Evolutionary conservation across 257 asterid species (phyloP).

Genomic region (Ocimum tenuiflorum): DNA sequence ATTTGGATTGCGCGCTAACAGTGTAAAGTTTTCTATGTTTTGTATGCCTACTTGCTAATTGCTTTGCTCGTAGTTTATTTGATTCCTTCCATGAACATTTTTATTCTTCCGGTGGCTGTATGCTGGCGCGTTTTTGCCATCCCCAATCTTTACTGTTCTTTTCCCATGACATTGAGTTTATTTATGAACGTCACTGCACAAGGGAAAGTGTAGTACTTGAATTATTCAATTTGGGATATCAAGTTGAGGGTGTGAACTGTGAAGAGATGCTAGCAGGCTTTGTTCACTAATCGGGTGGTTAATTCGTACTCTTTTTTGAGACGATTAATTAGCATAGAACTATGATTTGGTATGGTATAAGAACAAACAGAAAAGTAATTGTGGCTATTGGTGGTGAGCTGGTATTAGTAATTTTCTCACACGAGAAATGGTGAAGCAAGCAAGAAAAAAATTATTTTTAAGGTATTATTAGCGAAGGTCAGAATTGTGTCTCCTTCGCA

Average conservation of each 20-base stretch:
- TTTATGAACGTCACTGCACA: not conserved
- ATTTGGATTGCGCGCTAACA: constrained; percentile 9
- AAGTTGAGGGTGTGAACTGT: not conserved
- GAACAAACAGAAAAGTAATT: not conserved
- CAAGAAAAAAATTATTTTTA: not conserved
- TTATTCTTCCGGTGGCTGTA: not conserved
- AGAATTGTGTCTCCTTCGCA: not conserved
- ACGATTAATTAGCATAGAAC: not conserved
- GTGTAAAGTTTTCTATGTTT: not conserved
- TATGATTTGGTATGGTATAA: not conserved
- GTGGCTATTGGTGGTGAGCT: not conserved
- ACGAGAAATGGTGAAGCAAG: not conserved
- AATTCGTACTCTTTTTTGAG: not conserved
- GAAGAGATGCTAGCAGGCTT: not conserved
- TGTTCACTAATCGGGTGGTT: not conserved
- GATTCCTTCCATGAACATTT: not conserved
- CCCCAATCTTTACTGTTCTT: not conserved
- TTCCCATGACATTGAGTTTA: not conserved
- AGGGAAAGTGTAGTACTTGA: not conserved
- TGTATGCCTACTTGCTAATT: not conserved
- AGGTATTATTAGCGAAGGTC: not conserved
- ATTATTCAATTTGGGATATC: not conserved
- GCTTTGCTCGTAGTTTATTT: constrained; percentile 2
- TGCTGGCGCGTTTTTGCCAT: not conserved
- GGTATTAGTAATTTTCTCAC: not conserved